Evolutionary conservation across 768 basidiomycete species (phyloP), one percentile per base, ranked within the genome.

Genomic region (Cubamyces lactineus): DNA sequence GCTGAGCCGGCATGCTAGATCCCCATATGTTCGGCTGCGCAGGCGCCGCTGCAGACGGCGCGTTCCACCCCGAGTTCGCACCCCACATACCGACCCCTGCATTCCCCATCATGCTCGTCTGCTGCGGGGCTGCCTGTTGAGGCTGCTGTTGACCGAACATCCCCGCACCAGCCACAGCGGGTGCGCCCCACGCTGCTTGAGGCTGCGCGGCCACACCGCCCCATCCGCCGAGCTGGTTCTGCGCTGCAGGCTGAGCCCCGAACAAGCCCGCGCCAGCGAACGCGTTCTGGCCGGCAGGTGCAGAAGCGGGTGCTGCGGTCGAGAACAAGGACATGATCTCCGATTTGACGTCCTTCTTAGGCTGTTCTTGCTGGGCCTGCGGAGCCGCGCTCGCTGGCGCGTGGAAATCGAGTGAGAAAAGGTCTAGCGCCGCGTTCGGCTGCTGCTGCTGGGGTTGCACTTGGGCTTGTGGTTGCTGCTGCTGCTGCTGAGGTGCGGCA

Each of bases 371-470:
- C 48, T 46, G 53, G 28, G 73, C 19, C 40, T 43, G 63, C 0
- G 76, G 57, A 1, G 73, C 21, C 3, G 70, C n/a, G 26, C 77
- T 66, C 2, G 83, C 68, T 0, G 89, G 86, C 1, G 86, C 79
- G 66, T 90, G 88, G 74, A 96, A 96, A 73, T 96, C 93, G 57
- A 96, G 86, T 26, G 88, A 84, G 72, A 96, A 95, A 8, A 96
- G 77, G 67, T 91, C 90, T 63, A 88, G 82, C 59, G 79, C 74
- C 13, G 82, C 73, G 23, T 48, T 38, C 58, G 26, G 75, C 73
- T 45, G 61, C 64, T 19, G 71, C 59, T 54, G 64, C 56, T 41
- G 69, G 64, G 52, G 73, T 67, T 39, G 68, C 63, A 49, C 73
- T n/a, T 39, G 66, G 19, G 61, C 61, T 30, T 69, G 66, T 24